These are phyloP conservation scores for Tulasnella sp. DNA, from an alignment of 768 basidiomycete species.

Conservation along the genomic window DNA sequence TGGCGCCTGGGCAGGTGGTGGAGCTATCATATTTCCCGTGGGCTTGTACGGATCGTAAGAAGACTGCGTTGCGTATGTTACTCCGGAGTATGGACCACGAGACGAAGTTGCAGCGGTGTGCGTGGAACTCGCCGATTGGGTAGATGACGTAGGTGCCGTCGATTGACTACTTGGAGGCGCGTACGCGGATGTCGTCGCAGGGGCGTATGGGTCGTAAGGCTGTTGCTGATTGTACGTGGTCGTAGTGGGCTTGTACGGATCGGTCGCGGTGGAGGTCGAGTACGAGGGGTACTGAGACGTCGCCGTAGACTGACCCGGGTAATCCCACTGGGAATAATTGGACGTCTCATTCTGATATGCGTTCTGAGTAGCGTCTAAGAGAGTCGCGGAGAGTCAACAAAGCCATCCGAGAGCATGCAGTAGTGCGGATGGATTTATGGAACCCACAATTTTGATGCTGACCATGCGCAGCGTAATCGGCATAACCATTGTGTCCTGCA, in stretches of 20 bases:
- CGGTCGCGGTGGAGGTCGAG: not conserved
- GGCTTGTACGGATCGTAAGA: slow-evolving; percentile 24
- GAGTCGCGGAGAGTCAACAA: not conserved
- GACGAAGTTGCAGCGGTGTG: slow-evolving; percentile 26
- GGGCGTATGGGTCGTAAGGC: slow-evolving; percentile 22
- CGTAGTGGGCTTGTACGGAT: not conserved
- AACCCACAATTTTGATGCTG: slow-evolving; percentile 7
- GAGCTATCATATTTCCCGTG: not conserved
- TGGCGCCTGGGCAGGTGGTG: not conserved
- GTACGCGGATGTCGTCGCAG: slow-evolving; percentile 12
- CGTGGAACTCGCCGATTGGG: slow-evolving; percentile 17
- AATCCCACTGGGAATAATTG: slow-evolving; percentile 8
- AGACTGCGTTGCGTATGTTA: slow-evolving; percentile 19
- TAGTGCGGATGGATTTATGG: not conserved
- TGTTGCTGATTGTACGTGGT: slow-evolving; percentile 15
- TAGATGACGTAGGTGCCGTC: not conserved
- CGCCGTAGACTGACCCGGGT: not conserved
- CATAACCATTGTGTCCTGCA: not conserved
- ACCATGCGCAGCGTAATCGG: slow-evolving; percentile 15
- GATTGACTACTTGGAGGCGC: not conserved
- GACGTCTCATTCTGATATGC: slow-evolving; percentile 5
- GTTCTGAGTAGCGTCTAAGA: not conserved
- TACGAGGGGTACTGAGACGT: not conserved
- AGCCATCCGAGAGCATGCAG: not conserved
- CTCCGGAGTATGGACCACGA: slow-evolving; percentile 24